Percentiles rank a stretch among this genome's conserved stretches.
Conservation (phyloP, 1,284 basidiomycete species). For the Ceratobasidium theobromae region DNA sequence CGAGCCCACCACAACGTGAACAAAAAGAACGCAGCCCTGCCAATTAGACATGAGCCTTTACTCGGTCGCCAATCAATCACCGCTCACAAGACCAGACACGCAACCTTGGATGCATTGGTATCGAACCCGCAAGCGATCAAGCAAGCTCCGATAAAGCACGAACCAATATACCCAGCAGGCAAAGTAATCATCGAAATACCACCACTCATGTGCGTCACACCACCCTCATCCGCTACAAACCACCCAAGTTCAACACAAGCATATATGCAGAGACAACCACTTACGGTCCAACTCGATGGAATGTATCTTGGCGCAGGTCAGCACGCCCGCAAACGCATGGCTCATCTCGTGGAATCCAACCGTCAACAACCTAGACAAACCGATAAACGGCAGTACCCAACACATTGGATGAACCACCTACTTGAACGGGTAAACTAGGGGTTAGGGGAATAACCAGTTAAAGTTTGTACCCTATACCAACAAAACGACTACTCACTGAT, state of each 20-base stretch:
- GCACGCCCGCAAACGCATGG: constrained; percentile 75
- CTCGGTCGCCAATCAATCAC: not conserved
- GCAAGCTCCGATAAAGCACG: constrained; percentile 84
- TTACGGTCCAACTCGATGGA: constrained; percentile 81
- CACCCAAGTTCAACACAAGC: constrained; percentile 37
- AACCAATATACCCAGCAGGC: constrained; percentile 91
- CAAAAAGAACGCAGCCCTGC: constrained; percentile 75
- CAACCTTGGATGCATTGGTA: constrained; percentile 89
- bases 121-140: constrained; percentile 93
- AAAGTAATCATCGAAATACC: constrained; percentile 71
- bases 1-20: constrained; percentile 88
- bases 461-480: not conserved
- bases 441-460: constrained; percentile 13
- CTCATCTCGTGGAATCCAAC: constrained; percentile 94
- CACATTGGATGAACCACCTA: constrained; percentile 46
- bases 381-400: not conserved
- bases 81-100: constrained; percentile 66
- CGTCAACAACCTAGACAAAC: constrained; percentile 45
- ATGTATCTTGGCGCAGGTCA: constrained; percentile 91
- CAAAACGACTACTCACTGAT: constrained; percentile 58
- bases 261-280: constrained; percentile 41
- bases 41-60: not conserved
- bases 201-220: constrained; percentile 90
- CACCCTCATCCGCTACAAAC: constrained; percentile 81
- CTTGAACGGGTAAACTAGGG: constrained; percentile 89